These are phyloP conservation scores for Naumovozyma castellii DNA, from an alignment of 805 yeast genomes.

Conservation along the genomic window DNA sequence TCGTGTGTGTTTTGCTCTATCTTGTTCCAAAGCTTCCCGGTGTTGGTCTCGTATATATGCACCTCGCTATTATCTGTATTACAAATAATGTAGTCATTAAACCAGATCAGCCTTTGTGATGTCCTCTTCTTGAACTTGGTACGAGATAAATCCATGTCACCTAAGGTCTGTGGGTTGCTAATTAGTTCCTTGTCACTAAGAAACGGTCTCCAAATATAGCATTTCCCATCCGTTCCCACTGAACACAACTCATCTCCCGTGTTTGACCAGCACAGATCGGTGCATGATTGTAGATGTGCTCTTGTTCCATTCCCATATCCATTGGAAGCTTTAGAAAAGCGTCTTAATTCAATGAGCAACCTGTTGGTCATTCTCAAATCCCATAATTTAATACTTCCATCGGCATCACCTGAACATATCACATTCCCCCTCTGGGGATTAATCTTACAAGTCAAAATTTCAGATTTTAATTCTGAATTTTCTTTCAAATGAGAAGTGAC, in stretches of 20 bases:
- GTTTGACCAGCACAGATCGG: constrained; percentile 69
- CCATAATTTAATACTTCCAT: constrained; percentile 79
- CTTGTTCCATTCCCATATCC: constrained; percentile 20
- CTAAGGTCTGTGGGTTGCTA: constrained; percentile 8
- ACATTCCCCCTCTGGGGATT: constrained; percentile 54
- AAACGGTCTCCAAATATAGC: constrained; percentile 54
- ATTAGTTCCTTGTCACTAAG: not conserved
- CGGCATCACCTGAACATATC: constrained; percentile 71
- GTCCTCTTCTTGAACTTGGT: constrained; percentile 18
- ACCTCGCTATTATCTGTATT: constrained; percentile 25
- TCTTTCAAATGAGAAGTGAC: constrained; percentile 40
- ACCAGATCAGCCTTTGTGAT: constrained; percentile 18
- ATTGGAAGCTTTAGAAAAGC: not conserved
- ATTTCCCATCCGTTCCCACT: constrained; percentile 71
- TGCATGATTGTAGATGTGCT: constrained; percentile 73
- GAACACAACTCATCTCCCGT: constrained; percentile 54
- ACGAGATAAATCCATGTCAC: constrained; percentile 18
- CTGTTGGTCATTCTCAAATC: constrained; percentile 47
- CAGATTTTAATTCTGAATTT: constrained; percentile 34
- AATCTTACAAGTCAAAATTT: constrained; percentile 49
- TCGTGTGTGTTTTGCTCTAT: constrained; percentile 7
- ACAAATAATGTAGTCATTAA: constrained; percentile 13
- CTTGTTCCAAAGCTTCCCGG: constrained; percentile 19
- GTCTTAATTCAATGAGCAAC: constrained; percentile 17
- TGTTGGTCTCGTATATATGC: constrained; percentile 14